Evolutionary conservation across 805 yeast genomes (phyloP), one percentile per base, ranked within the genome.

Genomic region (Metschnikowia gelsemii): DNA sequence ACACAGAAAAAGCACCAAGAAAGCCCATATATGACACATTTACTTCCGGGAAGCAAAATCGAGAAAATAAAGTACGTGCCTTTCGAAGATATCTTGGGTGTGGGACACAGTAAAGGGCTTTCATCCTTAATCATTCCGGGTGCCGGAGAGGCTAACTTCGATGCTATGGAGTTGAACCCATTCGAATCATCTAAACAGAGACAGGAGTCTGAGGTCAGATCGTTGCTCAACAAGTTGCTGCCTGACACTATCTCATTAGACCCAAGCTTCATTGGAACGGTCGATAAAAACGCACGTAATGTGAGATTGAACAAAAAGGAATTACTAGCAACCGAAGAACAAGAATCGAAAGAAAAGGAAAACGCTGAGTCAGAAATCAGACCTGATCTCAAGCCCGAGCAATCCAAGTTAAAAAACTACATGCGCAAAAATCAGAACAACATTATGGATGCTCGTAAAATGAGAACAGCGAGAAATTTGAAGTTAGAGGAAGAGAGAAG

Each of bases 91-190:
- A 70, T 91, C n/a, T 71, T 93, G 18, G 96, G 96, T 19, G 78
- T 85, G 8, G 97, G 97, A 2, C 95, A 88, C 59, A 72, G 77
- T 37, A 64, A 67, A 1, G 58, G 96, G 32, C 73, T 89, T 29
- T 77, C 83, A n/a, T 82, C 93, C n/a, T 53, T 93, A 46, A 84
- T 93, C 52, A 75, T 93, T 44, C 99, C 99, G 29, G 99, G 99
- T 19, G 73, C 97, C 30, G 99, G 99, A 71, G 99, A 93, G 68
- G 96, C 99, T 47, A 93, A 93, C 66, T 89, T 79, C 62, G 99
- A 93, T 70, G 89, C 98, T 2, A 64, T 89, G 61, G 99, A 93
- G 66, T 65, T 81, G 56, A 93, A 93, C 63, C 99, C 99, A 49
- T 93, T 75, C 66, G 96, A 88, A 63, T 79, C 96, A 8, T 80